phyloP scores from a whole-genome alignment of 495 filamentous ascomycete species.

The Neurospora tetraspora region DNA sequence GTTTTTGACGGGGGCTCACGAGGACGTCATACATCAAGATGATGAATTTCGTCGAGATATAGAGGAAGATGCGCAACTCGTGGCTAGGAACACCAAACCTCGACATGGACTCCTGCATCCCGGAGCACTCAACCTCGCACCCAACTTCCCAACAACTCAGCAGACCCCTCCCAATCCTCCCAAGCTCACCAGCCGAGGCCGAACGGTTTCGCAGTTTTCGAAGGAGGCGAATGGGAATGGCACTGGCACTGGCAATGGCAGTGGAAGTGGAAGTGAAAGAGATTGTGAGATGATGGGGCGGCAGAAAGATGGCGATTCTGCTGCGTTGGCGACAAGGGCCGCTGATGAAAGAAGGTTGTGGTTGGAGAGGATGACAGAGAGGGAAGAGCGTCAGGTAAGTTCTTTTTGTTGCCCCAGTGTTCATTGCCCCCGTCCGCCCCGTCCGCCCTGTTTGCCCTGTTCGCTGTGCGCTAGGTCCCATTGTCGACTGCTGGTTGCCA shows the following conservation, averaged over 20 bases:
- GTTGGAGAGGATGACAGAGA: not conserved
- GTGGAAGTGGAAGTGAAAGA: not conserved
- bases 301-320: not conserved
- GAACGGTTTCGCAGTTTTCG: slow-evolving; percentile 7
- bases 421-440: not conserved
- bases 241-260: not conserved
- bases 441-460: not conserved
- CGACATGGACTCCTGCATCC: no score
- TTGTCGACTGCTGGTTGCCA: not conserved
- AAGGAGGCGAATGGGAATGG: slow-evolving; percentile 8
- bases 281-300: no score
- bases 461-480: not conserved
- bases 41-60: no score
- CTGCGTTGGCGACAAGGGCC: not conserved
- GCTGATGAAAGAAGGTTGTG: no score
- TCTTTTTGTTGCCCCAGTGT: not conserved
- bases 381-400: not conserved
- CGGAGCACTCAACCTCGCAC: no score
- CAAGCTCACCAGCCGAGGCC: no score
- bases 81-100: no score
- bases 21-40: no score
- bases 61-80: no score
- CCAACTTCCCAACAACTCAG: no score
- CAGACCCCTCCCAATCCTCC: no score
- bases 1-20: not conserved